These are phyloP conservation scores for Trichosporon sp. DNA, from an alignment of 1,284 basidiomycete species.

Conservation along the genomic window DNA sequence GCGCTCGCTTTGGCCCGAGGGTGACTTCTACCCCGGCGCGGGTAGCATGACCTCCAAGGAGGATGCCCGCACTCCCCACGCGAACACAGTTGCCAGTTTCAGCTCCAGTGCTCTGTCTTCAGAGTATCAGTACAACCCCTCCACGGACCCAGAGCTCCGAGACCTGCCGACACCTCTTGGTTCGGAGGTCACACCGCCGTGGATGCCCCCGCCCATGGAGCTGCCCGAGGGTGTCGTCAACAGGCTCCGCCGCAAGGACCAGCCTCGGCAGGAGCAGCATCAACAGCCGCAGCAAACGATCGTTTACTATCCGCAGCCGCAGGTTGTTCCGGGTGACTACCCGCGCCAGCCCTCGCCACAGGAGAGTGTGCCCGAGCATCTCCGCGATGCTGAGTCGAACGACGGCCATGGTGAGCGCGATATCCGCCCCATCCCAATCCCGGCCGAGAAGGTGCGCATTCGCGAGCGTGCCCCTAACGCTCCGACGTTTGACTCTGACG, in stretches of 20 bases:
- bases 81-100: conserved; percentile 25
- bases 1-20: conserved; percentile 18
- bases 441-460: neutral
- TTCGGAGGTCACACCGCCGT: neutral
- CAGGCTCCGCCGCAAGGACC: neutral
- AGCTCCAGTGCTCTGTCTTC: neutral
- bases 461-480: neutral
- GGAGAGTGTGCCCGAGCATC: neutral
- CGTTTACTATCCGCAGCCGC: neutral
- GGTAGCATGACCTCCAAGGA: conserved; percentile 37
- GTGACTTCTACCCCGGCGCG: conserved; percentile 31
- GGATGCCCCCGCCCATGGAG: neutral
- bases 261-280: neutral
- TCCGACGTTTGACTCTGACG: neutral
- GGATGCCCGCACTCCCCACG: conserved; percentile 27
- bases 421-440: neutral
- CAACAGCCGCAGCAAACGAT: neutral
- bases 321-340: neutral
- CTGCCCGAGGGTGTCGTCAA: neutral
- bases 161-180: neutral
- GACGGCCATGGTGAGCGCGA: neutral
- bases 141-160: neutral
- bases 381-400: neutral
- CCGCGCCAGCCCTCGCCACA: neutral
- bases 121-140: neutral